Evolutionary conservation across 1,284 basidiomycete genomes (phyloP), one percentile per base, ranked within the genome.

Genomic region (Ceratobasidium sp.): DNA sequence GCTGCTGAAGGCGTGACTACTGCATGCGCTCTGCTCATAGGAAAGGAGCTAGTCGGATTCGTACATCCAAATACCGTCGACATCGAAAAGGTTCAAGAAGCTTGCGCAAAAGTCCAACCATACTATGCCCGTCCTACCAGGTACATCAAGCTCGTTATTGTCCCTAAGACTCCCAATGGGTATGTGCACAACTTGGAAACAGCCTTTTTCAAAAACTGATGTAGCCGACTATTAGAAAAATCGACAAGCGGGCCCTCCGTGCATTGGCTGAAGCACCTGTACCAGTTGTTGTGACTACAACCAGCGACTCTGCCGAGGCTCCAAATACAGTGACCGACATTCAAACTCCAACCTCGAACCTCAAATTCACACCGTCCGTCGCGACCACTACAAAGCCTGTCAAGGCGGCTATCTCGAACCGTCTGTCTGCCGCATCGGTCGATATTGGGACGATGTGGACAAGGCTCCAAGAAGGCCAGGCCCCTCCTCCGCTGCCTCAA

Each of bases 81-180:
- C n/a, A n/a, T n/a, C n/a, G n/a, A n/a, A n/a, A n/a, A n/a, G n/a
- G n/a, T n/a, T 39, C 81, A 80, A 69, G 79, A 80, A 18, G 82
- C 84, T 26, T 80, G 84, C 3, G 79, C 83, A 28, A 83, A 84
- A 74, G 80, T 86, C n/a, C 85, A 87, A 76, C 86, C 87, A 12
- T 87, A 88, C 78, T 88, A 88, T 77, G 86, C 86, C 3, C 85
- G 87, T 16, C 87, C 87, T 2, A 82, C 83, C 0, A 81, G 81
- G 45, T 83, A 83, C 73, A 72, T 85, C 53, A 77, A 80, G 3
- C 78, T 87, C 73, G 79, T 12, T 26, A n/a, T n/a, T n/a, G n/a
- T n/a, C n/a, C n/a, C n/a, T n/a, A n/a, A n/a, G n/a, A n/a, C n/a
- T n/a, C n/a, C 64, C 52, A 69, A 69, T n/a, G 76, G 80, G 86